Evolutionary conservation across 805 yeast genomes (phyloP), one percentile per base, ranked within the genome.

Genomic region (Schwanniomyces polymorphus): DNA sequence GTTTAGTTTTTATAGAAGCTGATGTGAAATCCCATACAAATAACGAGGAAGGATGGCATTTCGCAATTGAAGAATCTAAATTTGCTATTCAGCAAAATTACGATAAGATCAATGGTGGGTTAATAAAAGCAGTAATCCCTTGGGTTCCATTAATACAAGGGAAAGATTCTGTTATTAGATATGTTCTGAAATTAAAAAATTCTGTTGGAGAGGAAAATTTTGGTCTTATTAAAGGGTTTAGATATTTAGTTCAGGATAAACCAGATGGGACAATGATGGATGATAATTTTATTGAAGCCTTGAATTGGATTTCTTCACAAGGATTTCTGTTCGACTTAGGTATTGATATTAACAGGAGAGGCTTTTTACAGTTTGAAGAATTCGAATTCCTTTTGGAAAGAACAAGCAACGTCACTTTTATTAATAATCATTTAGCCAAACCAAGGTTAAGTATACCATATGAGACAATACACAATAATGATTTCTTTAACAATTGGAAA

Each of bases 131-230:
- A 2, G 53, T 73, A 7, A 54, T 76, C n/a, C 77, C 79, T 1
- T 74, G 77, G 78, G 76, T 75, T 0, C 80, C 81, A 5, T 42
- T 74, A 7, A 65, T 69, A 7, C 47, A 57, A 5, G 79, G 78
- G 2, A 38, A 54, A 1, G 47, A 45, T 1, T 43, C 44, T 9
- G 25, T 73, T 35, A 46, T 44, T 14, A 33, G 45, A 7, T 57
- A 50, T 28, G 53, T 61, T 0, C 44, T 47, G 1, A 42, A 48
- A 5, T 34, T 64, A 27, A 41, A 49, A 42, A 44, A 43, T n/a
- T 48, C 42, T 14, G 26, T 46, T 14, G 45, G 39, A 11, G 21
- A 37, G 7, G 39, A 49, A 2, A 31, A 49, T 3, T 52, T 54
- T 34, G 12, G 38, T 2, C 48, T 49, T 23, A 59, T 67, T 27